Conservation (phyloP, 2,329 filamentous ascomycete species). For the Raffaelea deltoideospora region DNA sequence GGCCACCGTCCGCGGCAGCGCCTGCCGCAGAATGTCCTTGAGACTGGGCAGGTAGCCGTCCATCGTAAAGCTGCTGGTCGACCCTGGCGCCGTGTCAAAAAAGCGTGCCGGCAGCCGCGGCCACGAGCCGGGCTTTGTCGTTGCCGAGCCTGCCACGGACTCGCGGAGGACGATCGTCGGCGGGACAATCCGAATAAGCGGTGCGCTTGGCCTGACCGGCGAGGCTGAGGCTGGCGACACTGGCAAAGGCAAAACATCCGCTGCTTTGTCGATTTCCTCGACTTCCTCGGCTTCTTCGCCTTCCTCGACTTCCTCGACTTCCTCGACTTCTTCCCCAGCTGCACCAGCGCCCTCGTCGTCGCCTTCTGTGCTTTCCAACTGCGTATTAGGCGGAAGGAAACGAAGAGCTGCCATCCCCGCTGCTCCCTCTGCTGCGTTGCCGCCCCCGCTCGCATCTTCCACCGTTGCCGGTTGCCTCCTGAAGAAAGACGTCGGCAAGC, state of each 20-base stretch:
- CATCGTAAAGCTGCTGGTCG: slow-evolving; percentile 23
- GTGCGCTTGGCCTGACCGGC: no score
- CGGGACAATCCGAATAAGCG: neutral
- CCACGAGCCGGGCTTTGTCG: slow-evolving; percentile 3
- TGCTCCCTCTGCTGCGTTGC: neutral
- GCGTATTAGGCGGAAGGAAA: slow-evolving; percentile 9
- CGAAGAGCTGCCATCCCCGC: neutral
- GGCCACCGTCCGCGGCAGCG: slow-evolving; percentile 14
- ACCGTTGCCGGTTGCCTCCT: no score
- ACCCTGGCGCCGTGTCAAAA: slow-evolving; percentile 19
- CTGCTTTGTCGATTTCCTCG: neutral
- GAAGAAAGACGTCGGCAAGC: slow-evolving; percentile 8
- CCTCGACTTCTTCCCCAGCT: neutral
- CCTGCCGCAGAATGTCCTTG: slow-evolving; percentile 19
- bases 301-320: neutral
- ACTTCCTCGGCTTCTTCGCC: neutral
- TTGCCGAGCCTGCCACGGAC: neutral
- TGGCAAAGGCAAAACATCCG: neutral
- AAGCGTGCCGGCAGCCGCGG: slow-evolving; percentile 14
- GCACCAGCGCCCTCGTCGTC: neutral
- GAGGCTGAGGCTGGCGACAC: no score
- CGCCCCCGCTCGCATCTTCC: no score
- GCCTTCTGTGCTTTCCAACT: slow-evolving; percentile 4
- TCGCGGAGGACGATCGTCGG: neutral
- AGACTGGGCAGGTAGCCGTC: slow-evolving; percentile 27